Evolutionary conservation across 768 basidiomycete species (phyloP).

Genomic region (Gyrodon lividus): DNA sequence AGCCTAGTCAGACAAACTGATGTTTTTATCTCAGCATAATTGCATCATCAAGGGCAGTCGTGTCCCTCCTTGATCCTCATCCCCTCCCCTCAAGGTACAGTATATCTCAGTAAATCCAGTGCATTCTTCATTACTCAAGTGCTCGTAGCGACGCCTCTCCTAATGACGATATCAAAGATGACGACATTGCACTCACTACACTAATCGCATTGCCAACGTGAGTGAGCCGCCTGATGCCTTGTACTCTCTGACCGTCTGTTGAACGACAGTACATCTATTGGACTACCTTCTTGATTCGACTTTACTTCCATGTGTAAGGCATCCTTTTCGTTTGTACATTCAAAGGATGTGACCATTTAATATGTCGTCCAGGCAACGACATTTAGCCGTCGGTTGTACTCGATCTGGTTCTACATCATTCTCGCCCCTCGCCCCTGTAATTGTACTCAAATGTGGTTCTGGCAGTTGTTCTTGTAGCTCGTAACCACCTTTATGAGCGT

Average conservation of each 20-base stretch:
- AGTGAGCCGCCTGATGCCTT: not conserved
- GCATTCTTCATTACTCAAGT: not conserved
- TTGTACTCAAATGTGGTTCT: no score
- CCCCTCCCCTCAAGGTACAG: not conserved
- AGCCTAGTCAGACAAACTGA: not conserved
- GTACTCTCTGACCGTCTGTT: not conserved
- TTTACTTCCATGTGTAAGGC: not conserved
- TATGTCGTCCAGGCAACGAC: no score
- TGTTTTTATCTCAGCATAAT: not conserved
- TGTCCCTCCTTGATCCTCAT: not conserved
- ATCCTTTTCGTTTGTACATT: not conserved
- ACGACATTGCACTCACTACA: not conserved
- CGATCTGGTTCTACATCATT: no score
- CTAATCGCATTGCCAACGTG: not conserved
- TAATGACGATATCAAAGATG: not conserved
- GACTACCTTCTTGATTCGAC: no score
- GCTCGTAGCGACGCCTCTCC: not conserved
- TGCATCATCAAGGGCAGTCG: not conserved
- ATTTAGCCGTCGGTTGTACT: no score
- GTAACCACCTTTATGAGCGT: no score
- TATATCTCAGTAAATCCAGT: not conserved
- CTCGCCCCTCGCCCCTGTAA: no score
- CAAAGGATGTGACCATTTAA: no score
- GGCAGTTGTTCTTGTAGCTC: no score
- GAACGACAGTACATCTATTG: not conserved